Evolutionary conservation across 2,329 filamentous ascomycete genomes (phyloP).

Genomic region (Coniochaeta sp.): DNA sequence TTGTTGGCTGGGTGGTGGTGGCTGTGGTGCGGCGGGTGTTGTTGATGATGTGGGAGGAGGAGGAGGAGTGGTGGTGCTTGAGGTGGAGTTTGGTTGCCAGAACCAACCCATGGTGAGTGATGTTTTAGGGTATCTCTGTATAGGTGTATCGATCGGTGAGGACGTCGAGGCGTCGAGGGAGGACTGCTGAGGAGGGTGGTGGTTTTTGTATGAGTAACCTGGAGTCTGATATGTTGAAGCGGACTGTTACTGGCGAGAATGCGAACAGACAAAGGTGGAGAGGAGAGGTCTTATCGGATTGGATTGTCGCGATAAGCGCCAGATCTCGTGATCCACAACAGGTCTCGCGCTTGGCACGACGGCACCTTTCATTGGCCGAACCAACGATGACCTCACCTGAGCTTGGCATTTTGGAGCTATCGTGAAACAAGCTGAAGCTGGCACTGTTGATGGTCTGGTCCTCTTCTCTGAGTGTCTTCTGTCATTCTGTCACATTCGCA

Average conservation of each 20-base stretch:
- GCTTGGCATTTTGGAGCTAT: background rate
- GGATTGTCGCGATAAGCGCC: too few relatives aligned
- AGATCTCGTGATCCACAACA: too few relatives aligned
- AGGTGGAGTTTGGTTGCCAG: constrained; percentile 36
- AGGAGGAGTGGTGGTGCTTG: constrained; percentile 9
- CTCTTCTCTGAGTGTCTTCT: background rate
- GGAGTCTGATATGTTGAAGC: too few relatives aligned
- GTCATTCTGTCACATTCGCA: background rate
- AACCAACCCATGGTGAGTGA: constrained; percentile 52
- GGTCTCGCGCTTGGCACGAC: too few relatives aligned
- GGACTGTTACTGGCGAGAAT: too few relatives aligned
- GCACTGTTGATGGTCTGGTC: background rate
- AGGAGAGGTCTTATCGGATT: too few relatives aligned
- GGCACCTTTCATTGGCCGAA: background rate
- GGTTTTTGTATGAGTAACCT: too few relatives aligned
- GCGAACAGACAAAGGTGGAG: too few relatives aligned
- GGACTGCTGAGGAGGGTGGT: too few relatives aligned
- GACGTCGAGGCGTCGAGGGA: too few relatives aligned
- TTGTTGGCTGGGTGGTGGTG: background rate
- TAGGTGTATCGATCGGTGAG: background rate
- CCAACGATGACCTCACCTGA: background rate
- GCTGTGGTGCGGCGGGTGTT: background rate
- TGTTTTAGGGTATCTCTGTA: background rate
- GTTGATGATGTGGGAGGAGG: constrained; percentile 4
- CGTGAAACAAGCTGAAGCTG: background rate